Percentiles rank a stretch among this genome's conserved stretches.
Evolutionary conservation across 75 land plant species (phyloP).

Genomic region (Selaginella moellendorffii): DNA sequence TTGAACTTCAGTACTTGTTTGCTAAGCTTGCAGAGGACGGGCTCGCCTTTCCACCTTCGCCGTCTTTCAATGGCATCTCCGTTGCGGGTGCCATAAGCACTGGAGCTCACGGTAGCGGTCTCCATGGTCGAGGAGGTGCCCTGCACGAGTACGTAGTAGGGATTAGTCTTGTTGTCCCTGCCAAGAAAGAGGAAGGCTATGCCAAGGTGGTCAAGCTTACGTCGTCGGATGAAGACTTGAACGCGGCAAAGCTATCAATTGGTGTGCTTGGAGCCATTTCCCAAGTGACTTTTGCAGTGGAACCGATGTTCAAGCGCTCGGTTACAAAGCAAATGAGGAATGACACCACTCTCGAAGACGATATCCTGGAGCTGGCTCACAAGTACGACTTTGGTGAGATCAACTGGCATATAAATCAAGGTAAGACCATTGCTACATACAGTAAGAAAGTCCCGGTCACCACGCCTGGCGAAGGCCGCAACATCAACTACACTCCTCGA

Average conservation of each 20-base stretch:
- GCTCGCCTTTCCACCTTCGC: neutral
- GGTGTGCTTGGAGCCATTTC: constrained; percentile 17
- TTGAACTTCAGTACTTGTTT: neutral
- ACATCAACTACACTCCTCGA: neutral
- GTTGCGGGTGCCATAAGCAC: constrained; percentile 19
- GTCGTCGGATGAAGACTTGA: constrained; percentile 9
- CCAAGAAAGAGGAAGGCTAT: constrained; percentile 4
- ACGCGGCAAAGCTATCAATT: constrained; percentile 15
- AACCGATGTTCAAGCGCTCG: too few species aligned
- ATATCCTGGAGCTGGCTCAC: constrained; percentile 19
- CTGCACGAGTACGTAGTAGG: constrained; percentile 18
- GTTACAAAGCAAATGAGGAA: constrained; percentile 30
- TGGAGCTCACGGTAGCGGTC: constrained; percentile 20
- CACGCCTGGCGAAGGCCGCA: neutral
- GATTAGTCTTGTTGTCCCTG: constrained; percentile 15
- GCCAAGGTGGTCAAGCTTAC: constrained; percentile 2
- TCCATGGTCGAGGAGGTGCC: constrained; percentile 9
- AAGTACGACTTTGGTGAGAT: neutral
- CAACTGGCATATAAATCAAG: neutral
- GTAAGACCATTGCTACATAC: neutral
- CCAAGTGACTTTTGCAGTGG: constrained; percentile 29
- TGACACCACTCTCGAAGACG: constrained; percentile 29
- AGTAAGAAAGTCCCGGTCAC: neutral
- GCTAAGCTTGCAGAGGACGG: neutral
- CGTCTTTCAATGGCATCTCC: constrained; percentile 14